Conservation (phyloP, 2,329 filamentous ascomycete genomes). For the Leptographium flavum region DNA sequence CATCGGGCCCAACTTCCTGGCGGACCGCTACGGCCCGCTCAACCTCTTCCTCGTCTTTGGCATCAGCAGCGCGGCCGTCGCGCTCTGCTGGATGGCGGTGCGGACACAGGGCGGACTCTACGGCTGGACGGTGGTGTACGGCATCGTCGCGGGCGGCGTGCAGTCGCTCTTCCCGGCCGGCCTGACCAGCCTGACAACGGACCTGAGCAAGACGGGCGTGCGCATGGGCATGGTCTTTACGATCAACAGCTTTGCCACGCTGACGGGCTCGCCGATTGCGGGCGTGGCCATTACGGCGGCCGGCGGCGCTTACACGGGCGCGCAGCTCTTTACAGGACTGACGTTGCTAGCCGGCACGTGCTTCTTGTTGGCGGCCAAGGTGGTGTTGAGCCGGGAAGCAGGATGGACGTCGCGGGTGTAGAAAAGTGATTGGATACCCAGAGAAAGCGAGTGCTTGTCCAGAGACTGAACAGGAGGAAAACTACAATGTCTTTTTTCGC, state of each 20-base stretch:
- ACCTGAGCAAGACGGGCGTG: conserved; percentile 36
- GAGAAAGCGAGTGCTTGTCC: conserved; percentile 22
- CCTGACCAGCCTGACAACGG: conserved; percentile 37
- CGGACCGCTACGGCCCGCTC: conserved; percentile 43
- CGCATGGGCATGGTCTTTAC: conserved; percentile 46
- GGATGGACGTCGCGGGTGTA: conserved; percentile 17
- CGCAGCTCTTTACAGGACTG: conserved; percentile 32
- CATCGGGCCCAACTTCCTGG: conserved; percentile 40
- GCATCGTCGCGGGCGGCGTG: conserved; percentile 47
- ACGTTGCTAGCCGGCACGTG: conserved; percentile 26
- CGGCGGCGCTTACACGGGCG: conserved; percentile 28
- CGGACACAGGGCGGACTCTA: conserved; percentile 35
- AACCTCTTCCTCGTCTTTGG: conserved; percentile 42
- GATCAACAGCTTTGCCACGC: conserved; percentile 36
- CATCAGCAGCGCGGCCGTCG: conserved; percentile 24
- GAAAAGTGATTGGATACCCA: background rate
- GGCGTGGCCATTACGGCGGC: conserved; percentile 31
- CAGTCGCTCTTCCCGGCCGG: conserved; percentile 54
- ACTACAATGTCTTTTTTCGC: too few species aligned
- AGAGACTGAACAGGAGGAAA: too few species aligned
- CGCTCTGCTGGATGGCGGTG: conserved; percentile 47
- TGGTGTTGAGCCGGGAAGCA: conserved; percentile 23
- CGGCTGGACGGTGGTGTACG: conserved; percentile 48
- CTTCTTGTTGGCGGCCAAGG: conserved; percentile 24
- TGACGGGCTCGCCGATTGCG: conserved; percentile 36